These are phyloP conservation scores for Syncephalastrum monosporum DNA, from an alignment of 371 early-diverging fungal genomes.

Conservation along the genomic window DNA sequence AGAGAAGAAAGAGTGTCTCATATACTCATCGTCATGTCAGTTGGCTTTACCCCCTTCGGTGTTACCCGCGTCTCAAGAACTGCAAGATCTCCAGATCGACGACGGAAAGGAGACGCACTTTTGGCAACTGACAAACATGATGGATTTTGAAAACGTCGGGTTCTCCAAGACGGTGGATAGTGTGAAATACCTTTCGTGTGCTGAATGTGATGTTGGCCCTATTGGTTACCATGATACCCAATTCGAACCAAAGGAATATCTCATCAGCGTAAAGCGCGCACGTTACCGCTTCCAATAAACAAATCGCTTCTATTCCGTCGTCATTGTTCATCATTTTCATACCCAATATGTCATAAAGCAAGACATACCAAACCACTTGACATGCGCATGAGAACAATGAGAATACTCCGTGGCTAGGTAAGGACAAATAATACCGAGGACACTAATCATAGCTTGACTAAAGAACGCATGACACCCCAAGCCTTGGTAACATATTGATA, in stretches of 20 bases:
- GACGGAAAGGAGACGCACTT: slow-evolving; percentile 30
- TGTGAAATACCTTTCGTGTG: slow-evolving; percentile 72
- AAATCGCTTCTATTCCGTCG: too few relatives aligned
- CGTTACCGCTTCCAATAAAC: slow-evolving; percentile 37
- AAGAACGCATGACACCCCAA: too few relatives aligned
- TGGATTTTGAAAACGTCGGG: slow-evolving; percentile 36
- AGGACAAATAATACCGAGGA: too few relatives aligned
- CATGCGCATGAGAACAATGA: too few relatives aligned
- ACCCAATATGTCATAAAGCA: too few relatives aligned
- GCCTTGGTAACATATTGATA: too few relatives aligned
- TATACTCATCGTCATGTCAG: slow-evolving; percentile 11
- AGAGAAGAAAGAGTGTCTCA: background rate
- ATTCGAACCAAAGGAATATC: slow-evolving; percentile 43
- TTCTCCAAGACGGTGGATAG: slow-evolving; percentile 64
- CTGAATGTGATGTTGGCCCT: slow-evolving; percentile 82
- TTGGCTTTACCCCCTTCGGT: slow-evolving; percentile 25
- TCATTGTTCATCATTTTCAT: too few relatives aligned
- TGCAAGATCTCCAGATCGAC: slow-evolving; percentile 4
- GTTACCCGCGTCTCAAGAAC: slow-evolving; percentile 17
- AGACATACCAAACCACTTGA: too few relatives aligned
- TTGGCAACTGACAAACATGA: slow-evolving; percentile 48
- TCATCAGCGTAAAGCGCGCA: slow-evolving; percentile 52
- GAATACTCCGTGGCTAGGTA: too few relatives aligned
- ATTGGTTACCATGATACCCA: slow-evolving; percentile 64
- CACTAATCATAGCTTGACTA: too few relatives aligned